Base-by-base conservation (phyloP, 768 basidiomycete species). In the Boletus fagicola region DNA sequence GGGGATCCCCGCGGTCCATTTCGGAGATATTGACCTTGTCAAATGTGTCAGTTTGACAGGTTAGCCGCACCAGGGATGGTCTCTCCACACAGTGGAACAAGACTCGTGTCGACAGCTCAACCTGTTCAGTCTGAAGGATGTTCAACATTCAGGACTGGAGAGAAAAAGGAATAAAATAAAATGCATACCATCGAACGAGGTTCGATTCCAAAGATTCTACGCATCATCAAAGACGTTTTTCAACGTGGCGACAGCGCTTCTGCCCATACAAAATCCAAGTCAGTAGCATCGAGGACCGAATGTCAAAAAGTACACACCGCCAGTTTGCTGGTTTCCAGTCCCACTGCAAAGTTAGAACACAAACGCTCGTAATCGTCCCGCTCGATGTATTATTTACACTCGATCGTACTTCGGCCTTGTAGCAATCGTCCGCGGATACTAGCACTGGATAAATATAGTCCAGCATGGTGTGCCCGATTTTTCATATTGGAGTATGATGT, bases 251-350 rank as follows among this genome's bases (percentile, higher is more conserved):
- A 51, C 24, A 9, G 30, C 30, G 10, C 6, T 40, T 43, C 43
- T 39, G n/a, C 16, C 28, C 24, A 40, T 20, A n/a, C 39, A 12
- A 42, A 38, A 30, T 28, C 20, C 40, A 39, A 30, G 26, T 40
- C 49, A 20, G 40, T 13, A 31, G 31, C 22, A 22, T 36, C 43
- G 3, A 18, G 13, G 49, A 44, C 20, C n/a, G 18, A 40, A 13
- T 26, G 12, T 35, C 30, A 22, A 49, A n/a, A 39, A 51, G 49
- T 24, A 60, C 59, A 26, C 16, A 38, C 49, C n/a, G n/a, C n/a
- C 33, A 13, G n/a, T 18, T 28, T 7, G 16, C n/a, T 24, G 47
- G 26, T 49, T 49, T 50, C 35, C 5, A 43, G 42, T 33, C 24
- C n/a, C 48, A 28, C 44, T 39, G 35, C 38, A 5, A 48, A 39